Conservation (phyloP, 164 flowering plant genomes). For the Liriodendron chinense region DNA sequence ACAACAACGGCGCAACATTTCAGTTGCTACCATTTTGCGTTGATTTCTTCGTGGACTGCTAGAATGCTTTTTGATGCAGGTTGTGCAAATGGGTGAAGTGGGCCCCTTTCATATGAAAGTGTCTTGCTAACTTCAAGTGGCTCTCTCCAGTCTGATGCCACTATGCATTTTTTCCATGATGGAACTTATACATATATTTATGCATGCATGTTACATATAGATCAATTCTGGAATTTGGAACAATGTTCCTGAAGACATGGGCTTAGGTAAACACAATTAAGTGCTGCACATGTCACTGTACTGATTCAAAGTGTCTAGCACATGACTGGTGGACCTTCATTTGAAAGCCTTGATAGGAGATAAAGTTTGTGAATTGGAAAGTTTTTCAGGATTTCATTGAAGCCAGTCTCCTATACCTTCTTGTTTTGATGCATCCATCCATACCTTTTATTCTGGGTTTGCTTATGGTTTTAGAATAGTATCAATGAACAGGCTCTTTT, state of each 20-base stretch:
- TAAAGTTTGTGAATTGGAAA: not conserved
- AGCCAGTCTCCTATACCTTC: not conserved
- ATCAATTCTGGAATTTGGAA: too few species aligned
- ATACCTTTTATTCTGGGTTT: too few species aligned
- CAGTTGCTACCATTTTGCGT: not conserved
- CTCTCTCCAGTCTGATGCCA: not conserved
- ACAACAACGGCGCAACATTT: not conserved
- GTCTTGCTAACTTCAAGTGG: not conserved
- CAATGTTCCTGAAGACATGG: too few species aligned
- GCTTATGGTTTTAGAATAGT: too few species aligned
- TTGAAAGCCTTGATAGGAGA: not conserved
- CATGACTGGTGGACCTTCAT: not conserved
- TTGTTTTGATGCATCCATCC: not conserved
- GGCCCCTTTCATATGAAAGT: not conserved
- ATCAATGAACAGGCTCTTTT: too few species aligned
- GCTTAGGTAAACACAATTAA: too few species aligned
- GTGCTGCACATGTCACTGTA: not conserved
- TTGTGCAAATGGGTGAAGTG: not conserved
- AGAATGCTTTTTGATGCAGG: not conserved
- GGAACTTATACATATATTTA: too few species aligned
- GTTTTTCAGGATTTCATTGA: not conserved
- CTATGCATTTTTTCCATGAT: not conserved
- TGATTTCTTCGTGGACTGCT: not conserved
- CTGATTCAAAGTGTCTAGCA: not conserved
- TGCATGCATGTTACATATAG: too few species aligned